Percentiles rank a stretch among this genome's conserved stretches.
These are phyloP conservation scores for Gonium pectorale DNA, from an alignment of 139 green algal species.

Conservation along the genomic window DNA sequence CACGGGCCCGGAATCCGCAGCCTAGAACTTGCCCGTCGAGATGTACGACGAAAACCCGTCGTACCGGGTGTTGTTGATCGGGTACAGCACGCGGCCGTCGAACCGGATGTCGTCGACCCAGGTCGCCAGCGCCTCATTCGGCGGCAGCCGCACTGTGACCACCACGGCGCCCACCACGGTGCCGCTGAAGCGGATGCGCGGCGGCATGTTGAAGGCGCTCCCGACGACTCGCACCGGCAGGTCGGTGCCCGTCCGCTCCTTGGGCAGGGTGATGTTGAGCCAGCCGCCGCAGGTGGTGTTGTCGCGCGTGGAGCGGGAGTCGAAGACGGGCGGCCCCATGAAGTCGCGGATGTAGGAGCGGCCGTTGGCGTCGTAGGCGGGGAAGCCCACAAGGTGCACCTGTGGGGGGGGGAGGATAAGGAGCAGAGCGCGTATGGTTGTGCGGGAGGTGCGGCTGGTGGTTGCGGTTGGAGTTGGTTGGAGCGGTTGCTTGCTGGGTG, in stretches of 20 bases:
- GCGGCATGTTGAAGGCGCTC: not conserved
- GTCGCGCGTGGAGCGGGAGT: not conserved
- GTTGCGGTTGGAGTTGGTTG: not conserved
- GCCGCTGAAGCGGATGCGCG: not conserved
- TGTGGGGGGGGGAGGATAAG: not conserved
- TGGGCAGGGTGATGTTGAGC: not conserved
- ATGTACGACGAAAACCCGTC: too few relatives aligned
- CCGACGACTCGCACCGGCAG: not conserved
- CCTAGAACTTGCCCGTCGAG: too few relatives aligned
- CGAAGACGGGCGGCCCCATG: not conserved
- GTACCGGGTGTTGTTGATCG: too few relatives aligned
- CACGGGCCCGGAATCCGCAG: too few relatives aligned
- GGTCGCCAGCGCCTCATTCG: not conserved
- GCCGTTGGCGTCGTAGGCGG: not conserved
- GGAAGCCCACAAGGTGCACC: not conserved
- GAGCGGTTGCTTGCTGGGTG: too few relatives aligned
- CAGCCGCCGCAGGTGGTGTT: not conserved
- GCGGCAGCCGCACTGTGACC: not conserved
- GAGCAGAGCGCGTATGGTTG: not conserved
- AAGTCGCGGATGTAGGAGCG: not conserved
- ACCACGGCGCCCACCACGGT: not conserved
- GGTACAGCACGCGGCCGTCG: constrained; percentile 8
- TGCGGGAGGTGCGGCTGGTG: not conserved
- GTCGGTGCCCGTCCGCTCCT: not conserved
- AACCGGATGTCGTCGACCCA: not conserved